Evolutionary conservation across 495 filamentous ascomycete genomes (phyloP).

Genomic region (Talaromyces wortmannii): DNA sequence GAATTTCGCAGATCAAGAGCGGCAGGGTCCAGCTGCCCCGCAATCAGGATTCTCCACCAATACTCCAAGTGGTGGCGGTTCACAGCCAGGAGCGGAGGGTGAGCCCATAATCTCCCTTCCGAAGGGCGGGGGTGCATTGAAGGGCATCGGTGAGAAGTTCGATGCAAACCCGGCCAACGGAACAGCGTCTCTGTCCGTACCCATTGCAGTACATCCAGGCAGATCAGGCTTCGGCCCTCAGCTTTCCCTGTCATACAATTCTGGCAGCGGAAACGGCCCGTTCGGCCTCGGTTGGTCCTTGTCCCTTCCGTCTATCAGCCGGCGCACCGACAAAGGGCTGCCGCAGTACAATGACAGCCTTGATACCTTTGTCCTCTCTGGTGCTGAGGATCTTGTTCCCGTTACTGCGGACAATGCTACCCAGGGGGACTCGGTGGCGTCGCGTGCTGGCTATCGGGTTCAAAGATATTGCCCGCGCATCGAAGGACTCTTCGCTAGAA

Average conservation of each 20-base stretch:
- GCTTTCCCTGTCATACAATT: slow-evolving; percentile 18
- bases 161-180: slow-evolving; percentile 9
- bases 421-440: neutral
- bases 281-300: slow-evolving; percentile 29
- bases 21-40: too few species aligned
- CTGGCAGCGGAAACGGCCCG: slow-evolving; percentile 16
- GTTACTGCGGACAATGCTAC: too few species aligned
- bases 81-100: too few species aligned
- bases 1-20: too few species aligned
- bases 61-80: too few species aligned
- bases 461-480: slow-evolving; percentile 10
- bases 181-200: slow-evolving; percentile 4
- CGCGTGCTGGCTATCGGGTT: slow-evolving; percentile 3
- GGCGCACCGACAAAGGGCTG: slow-evolving; percentile 15
- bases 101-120: too few species aligned
- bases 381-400: slow-evolving; percentile 16
- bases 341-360: slow-evolving; percentile 20
- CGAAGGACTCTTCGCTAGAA: slow-evolving; percentile 8
- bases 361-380: slow-evolving; percentile 16
- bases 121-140: too few species aligned
- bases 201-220: neutral
- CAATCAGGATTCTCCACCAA: too few species aligned
- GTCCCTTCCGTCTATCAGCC: slow-evolving; percentile 9
- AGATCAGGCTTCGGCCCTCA: neutral
- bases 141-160: too few species aligned